phyloP scores from a whole-genome alignment of 768 basidiomycete species.

The Dioszegia aurantiaca region DNA sequence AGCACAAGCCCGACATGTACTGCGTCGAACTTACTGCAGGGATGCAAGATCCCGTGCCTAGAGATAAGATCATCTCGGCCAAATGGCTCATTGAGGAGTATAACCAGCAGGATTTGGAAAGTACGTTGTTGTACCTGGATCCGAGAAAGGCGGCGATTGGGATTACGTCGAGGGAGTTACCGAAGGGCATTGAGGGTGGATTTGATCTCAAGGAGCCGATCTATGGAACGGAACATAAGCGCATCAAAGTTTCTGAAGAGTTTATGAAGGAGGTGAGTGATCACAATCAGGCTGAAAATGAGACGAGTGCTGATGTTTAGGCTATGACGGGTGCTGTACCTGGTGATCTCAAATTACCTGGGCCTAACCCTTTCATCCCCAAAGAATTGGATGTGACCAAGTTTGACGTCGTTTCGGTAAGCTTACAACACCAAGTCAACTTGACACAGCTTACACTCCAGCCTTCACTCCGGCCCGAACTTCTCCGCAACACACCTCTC shows the following conservation, averaged over 20 bases:
- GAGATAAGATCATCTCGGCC: conserved; percentile 69
- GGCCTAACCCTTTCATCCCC: conserved; percentile 87
- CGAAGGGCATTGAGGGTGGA: conserved; percentile 58
- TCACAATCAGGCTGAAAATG: neutral
- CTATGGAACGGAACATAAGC: conserved; percentile 84
- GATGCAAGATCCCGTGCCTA: conserved; percentile 78
- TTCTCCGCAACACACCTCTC: conserved; percentile 68
- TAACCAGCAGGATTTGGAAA: conserved; percentile 57
- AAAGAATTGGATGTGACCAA: conserved; percentile 79
- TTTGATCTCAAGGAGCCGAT: conserved; percentile 68
- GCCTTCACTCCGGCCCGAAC: conserved; percentile 65
- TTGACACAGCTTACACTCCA: conserved; percentile 47
- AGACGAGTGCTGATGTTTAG: conserved; percentile 51
- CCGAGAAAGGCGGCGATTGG: conserved; percentile 67
- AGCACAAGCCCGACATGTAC: conserved; percentile 73
- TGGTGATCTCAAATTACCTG: conserved; percentile 69
- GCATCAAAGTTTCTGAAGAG: conserved; percentile 58
- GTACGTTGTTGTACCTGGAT: conserved; percentile 65
- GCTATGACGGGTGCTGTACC: conserved; percentile 60
- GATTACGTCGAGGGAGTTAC: conserved; percentile 73
- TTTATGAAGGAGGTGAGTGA: conserved; percentile 58
- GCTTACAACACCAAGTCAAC: conserved; percentile 13
- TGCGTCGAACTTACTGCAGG: conserved; percentile 70
- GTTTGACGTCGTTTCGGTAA: conserved; percentile 64
- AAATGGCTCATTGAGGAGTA: conserved; percentile 72